These are phyloP conservation scores for Rhododendron vialii DNA, from an alignment of 148 eudicot genomes.

Conservation along the genomic window DNA sequence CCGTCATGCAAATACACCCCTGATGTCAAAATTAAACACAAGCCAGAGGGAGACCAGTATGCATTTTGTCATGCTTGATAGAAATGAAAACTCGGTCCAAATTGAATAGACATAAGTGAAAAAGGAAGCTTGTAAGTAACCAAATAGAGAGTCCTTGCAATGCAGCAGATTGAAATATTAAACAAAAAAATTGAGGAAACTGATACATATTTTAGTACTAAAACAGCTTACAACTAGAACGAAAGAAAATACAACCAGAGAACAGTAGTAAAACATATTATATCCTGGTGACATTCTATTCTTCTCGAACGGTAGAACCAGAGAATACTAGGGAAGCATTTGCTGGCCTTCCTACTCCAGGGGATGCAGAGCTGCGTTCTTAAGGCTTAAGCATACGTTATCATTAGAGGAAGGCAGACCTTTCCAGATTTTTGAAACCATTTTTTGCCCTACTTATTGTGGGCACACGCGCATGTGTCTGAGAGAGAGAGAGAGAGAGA, in stretches of 20 bases:
- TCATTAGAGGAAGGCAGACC: background rate
- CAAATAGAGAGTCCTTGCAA: background rate
- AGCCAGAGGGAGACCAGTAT: background rate
- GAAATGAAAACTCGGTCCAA: background rate
- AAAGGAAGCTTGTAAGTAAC: background rate
- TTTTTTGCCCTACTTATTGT: background rate
- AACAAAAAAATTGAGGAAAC: too few species aligned
- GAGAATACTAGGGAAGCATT: background rate
- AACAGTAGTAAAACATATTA: background rate
- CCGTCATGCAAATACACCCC: background rate
- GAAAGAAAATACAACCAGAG: too few species aligned
- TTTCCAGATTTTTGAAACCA: background rate
- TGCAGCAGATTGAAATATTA: background rate
- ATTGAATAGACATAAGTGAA: background rate
- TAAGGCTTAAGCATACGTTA: background rate
- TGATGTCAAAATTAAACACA: background rate
- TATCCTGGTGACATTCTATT: background rate
- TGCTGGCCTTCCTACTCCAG: background rate
- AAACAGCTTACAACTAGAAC: too few species aligned
- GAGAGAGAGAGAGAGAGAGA: background rate
- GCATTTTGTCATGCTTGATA: background rate
- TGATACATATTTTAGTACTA: background rate
- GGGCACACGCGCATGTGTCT: background rate
- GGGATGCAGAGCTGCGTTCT: background rate
- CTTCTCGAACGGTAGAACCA: background rate